A percentile compares a stretch with the other conserved stretches of the same genome.
Evolutionary conservation across 2,329 filamentous ascomycete species (phyloP).

Genomic region (Akanthomyces lecanii): DNA sequence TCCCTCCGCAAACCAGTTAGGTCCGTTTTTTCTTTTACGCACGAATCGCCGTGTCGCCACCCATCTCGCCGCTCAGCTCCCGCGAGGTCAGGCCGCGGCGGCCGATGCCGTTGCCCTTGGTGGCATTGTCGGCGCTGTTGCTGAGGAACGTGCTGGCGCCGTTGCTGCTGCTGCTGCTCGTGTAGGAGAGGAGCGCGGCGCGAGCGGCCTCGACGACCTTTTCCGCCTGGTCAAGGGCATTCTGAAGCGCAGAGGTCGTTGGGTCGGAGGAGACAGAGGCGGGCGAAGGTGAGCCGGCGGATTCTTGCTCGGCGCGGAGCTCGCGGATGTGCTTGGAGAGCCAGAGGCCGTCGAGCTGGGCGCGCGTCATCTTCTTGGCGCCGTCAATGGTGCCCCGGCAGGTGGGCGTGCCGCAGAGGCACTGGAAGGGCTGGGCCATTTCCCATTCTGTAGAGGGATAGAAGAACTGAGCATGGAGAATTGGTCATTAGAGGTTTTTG

Average conservation of each 20-base stretch:
- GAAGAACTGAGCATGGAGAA: constrained; percentile 52
- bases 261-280: constrained; percentile 30
- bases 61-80: constrained; percentile 58
- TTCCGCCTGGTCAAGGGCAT: constrained; percentile 43
- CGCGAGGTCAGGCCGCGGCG: constrained; percentile 48
- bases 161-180: constrained; percentile 18
- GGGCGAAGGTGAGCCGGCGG: constrained; percentile 7
- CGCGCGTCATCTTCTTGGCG: constrained; percentile 54
- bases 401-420: constrained; percentile 52
- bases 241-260: constrained; percentile 39
- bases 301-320: constrained; percentile 43
- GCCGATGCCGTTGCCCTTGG: constrained; percentile 21
- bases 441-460: constrained; percentile 72
- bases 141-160: constrained; percentile 17
- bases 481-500: neutral
- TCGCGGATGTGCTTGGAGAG: constrained; percentile 58
- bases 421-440: constrained; percentile 69
- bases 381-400: constrained; percentile 62
- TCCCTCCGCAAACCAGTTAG: neutral
- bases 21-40: constrained; percentile 20
- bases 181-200: constrained; percentile 39
- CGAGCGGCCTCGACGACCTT: constrained; percentile 44
- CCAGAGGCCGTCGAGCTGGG: constrained; percentile 55
- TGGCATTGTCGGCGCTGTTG: constrained; percentile 20
- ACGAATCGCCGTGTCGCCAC: constrained; percentile 48